Base-by-base conservation (phyloP, 768 basidiomycete genomes). In the Tephrocybe sp. region DNA sequence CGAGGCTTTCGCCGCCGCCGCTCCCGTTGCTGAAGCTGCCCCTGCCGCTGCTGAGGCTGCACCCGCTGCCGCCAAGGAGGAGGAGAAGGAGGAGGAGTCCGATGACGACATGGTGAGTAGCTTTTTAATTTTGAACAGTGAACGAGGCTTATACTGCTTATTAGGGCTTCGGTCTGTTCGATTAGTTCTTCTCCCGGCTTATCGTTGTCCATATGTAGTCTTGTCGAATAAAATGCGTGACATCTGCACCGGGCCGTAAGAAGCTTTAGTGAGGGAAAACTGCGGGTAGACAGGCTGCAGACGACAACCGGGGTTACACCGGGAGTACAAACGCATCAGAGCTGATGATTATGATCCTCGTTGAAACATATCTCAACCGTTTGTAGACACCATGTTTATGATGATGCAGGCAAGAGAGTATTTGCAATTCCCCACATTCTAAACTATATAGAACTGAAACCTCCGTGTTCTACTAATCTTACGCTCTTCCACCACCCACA, bases 81-180 rank as follows among this genome's bases (percentile, higher is more conserved):
- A 83, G 56, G 87, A 91, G 62, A 83, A 92, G 72, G 83, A 92
- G 66, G 88, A 91, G 62, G 87, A 88, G 63, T 89, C 87, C 40
- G 90, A 92, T 56, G 92, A 87, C 13, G 92, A 92, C 69, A 90
- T 93, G 89, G 89, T 89, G 65, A 58, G 85, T 71, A 42, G 40
- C 5, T 2, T 5, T 26, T 19, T 40, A 16, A 11, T 24, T 37
- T 24, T 36, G 15, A 5, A 31, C 35, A 31, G 41, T 31, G 5
- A 21, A n/a, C 44, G n/a, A 36, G 26, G 39, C 26, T 54, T 43
- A 55, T 26, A 15, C 7, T 19, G 22, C 21, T 64, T 62, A 24
- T 27, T 60, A 89, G 92, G 93, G 93, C 78, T 92, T 96, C 68
- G 92, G 93, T 76, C 81, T 96, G 51, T 96, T 96, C 74, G 92